Evolutionary conservation across 371 early-diverging fungal species (phyloP), one percentile per base, ranked within the genome.

Genomic region (Mucor circinelloides): DNA sequence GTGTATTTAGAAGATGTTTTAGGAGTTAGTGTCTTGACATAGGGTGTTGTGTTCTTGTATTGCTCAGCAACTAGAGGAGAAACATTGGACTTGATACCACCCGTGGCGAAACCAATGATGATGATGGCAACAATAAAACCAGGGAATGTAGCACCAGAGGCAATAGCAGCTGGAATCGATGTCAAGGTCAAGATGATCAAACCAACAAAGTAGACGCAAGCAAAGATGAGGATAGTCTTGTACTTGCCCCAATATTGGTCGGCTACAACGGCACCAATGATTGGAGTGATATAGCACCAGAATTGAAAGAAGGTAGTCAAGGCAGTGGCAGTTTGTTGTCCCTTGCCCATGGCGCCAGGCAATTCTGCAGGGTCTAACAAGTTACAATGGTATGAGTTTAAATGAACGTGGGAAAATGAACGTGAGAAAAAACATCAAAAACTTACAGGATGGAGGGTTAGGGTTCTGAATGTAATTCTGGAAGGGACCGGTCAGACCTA

Each of bases 171-270:
- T 27, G 87, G 77, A 21, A 87, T 78, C 0, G 93, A 78, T 6
- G 92, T 89, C 15, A 90, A 66, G 0, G 90, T 80, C 60, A 93
- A 67, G 40, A 93, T 74, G 25, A 85, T 32, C 17, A 91, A 73
- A 50, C 97, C 96, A 19, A 89, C 44, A 7, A 89, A 70, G 70
- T 96, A 95, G 30, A 90, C 65, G 50, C 75, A 42, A 19, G 87
- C 75, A 60, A 94, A 92, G 28, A 87, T 36, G 10, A 92, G 58
- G 25, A 95, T 94, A 17, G 95, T 91, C 74, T 85, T 87, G 82
- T 87, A 94, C 81, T 93, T 92, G 61, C 97, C 97, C 60, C 93
- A 79, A 69, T 89, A 88, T 70, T 87, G 87, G 82, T 95, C 97
- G 13, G 95, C 90, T 34, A 95, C 70, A 34, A 92, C 72, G 44